Conservation (phyloP, 495 filamentous ascomycete species). For the Penicillium samsonianum region DNA sequence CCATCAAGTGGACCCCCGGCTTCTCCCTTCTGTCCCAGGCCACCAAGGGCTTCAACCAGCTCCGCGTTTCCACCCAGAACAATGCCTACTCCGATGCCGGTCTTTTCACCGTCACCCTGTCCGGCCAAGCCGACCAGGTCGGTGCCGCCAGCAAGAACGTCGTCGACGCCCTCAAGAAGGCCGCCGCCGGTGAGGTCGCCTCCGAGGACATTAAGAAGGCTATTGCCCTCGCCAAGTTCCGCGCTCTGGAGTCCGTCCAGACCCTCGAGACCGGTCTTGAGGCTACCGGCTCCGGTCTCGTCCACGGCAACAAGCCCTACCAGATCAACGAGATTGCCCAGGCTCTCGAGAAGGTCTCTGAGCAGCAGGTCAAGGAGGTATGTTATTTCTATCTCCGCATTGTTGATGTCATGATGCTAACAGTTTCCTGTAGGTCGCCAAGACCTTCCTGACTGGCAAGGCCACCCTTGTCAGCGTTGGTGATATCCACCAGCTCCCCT, state of each 20-base stretch:
- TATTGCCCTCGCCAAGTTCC: slow-evolving; percentile 88
- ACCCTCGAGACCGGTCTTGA: slow-evolving; percentile 65
- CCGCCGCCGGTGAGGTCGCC: slow-evolving; percentile 70
- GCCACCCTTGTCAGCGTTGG: slow-evolving; percentile 77
- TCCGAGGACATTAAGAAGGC: slow-evolving; percentile 91
- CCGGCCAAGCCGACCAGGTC: slow-evolving; percentile 68
- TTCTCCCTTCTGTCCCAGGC: slow-evolving; percentile 87
- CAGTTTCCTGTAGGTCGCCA: slow-evolving; percentile 64
- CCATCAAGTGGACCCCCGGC: slow-evolving; percentile 93
- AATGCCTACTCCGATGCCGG: slow-evolving; percentile 91
- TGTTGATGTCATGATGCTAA: slow-evolving; percentile 20
- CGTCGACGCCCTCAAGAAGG: slow-evolving; percentile 77
- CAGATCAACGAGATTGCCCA: slow-evolving; percentile 81
- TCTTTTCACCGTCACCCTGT: slow-evolving; percentile 78
- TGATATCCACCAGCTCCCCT: slow-evolving; percentile 85
- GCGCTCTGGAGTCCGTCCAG: slow-evolving; percentile 82
- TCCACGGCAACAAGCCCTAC: slow-evolving; percentile 80
- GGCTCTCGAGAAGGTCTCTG: slow-evolving; percentile 75
- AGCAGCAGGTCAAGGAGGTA: slow-evolving; percentile 85
- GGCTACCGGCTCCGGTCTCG: slow-evolving; percentile 71
- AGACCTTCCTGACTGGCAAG: slow-evolving; percentile 81
- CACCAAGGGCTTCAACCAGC: slow-evolving; percentile 62
- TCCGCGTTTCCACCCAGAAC: slow-evolving; percentile 69
- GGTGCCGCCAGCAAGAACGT: slow-evolving; percentile 59
- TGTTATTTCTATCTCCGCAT: slow-evolving; percentile 37